Base-by-base conservation (phyloP, 2,329 filamentous ascomycete genomes). In the Pestalotiopsis sp. region DNA sequence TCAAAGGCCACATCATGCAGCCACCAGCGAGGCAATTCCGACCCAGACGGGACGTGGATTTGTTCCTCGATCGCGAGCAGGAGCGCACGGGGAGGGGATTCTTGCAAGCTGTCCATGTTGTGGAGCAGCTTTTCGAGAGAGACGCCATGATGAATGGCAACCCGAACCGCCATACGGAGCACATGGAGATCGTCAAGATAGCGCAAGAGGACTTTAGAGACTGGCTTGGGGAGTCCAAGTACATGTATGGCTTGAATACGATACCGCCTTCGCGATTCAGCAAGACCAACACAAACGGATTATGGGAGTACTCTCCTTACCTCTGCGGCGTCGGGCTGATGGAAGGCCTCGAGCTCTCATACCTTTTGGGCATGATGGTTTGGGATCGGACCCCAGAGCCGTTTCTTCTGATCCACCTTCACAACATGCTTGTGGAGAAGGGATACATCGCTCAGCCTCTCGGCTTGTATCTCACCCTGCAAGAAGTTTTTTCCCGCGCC, bases 221-320 rank as follows among this genome's bases (percentile, higher is more conserved):
- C 1, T 59, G 57, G 57, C 57, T 59, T 17, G 25, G 57, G 3
- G 23, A 13, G 23, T 27, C 57, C 9, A 12, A 14, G 7, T 27
- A 59, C 14, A n/a, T 5, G 57, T 11, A 13, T 9, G 57, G 23
- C 5, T 36, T 36, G 9, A 23, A 59, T 1, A 4, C n/a, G 3
- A 12, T 85, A 80, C 13, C 80, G 80, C 78, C 78, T 2, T 85
- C 83, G 2, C 80, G 80, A 0, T 86, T 86, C 70, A 73, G 79
- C 0, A 72, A 75, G 14, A 77, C 77, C 1, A 78, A 82, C 68
- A 5, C 78, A 0, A 85, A 86, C 62, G 83, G 83, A 0, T 75
- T 86, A 0, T 86, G 81, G 80, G 80, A 83, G 20, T 84, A 83
- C 67, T 86, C 82, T 3, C 85, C 84, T 0, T 86, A 81, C 49